Conservation (phyloP, 371 early-diverging fungal genomes). For the Cokeromyces recurvatus region DNA sequence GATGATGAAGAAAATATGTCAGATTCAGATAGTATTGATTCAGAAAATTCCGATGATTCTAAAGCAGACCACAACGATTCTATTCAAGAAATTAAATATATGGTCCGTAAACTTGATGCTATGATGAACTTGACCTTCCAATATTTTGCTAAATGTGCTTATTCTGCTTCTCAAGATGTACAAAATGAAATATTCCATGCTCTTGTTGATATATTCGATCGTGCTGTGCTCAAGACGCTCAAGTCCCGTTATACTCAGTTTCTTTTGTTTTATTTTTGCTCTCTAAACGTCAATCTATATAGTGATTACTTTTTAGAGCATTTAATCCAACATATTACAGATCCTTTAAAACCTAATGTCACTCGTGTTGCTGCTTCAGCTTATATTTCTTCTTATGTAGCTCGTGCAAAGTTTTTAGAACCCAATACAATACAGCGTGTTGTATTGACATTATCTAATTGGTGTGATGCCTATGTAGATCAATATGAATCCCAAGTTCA, state of each 20-base stretch:
- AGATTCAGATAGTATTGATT: conserved; percentile 21
- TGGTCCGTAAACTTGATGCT: conserved; percentile 82
- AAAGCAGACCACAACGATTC: conserved; percentile 23
- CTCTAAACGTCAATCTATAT: conserved; percentile 56
- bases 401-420: conserved; percentile 80
- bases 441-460: conserved; percentile 61
- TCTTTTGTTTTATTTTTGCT: conserved; percentile 78
- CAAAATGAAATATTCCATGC: conserved; percentile 54
- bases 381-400: conserved; percentile 84
- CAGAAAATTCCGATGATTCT: background rate
- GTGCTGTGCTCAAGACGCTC: conserved; percentile 78
- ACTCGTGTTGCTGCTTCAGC: conserved; percentile 79
- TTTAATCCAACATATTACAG: conserved; percentile 60
- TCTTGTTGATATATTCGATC: conserved; percentile 77
- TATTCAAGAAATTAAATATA: conserved; percentile 51
- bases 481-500: conserved; percentile 46
- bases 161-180: conserved; percentile 12
- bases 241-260: conserved; percentile 93
- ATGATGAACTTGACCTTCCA: conserved; percentile 71
- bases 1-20: conserved; percentile 23
- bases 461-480: conserved; percentile 68
- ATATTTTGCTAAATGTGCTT: conserved; percentile 40
- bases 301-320: conserved; percentile 79
- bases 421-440: conserved; percentile 57
- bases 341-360: conserved; percentile 58